These are phyloP conservation scores for Lithospermum erythrorhizon DNA, from an alignment of 257 asterid genomes.

Conservation along the genomic window DNA sequence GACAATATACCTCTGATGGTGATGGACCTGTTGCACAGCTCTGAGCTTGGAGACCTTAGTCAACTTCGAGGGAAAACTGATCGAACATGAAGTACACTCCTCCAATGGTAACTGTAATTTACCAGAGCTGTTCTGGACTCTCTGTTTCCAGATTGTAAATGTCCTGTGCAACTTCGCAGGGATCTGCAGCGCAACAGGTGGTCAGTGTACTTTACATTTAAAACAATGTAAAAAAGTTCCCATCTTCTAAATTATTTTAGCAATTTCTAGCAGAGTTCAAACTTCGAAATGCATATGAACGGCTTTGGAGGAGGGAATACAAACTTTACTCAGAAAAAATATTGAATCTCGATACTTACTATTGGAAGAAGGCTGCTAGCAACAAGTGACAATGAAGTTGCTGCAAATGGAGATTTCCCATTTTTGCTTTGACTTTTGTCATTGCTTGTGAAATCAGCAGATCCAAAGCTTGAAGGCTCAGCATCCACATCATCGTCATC, in stretches of 20 bases:
- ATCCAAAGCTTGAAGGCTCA: conserved; percentile 74
- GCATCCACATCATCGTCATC: conserved; percentile 34
- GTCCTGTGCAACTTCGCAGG: conserved; percentile 35
- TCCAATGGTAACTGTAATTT: no score
- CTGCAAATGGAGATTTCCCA: conserved; percentile 79
- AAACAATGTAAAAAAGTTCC: not conserved
- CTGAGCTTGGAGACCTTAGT: no score
- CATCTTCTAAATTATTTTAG: no score
- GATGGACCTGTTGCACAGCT: no score
- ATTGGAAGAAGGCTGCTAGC: conserved; percentile 33
- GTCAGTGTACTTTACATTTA: not conserved
- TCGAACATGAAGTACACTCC: no score
- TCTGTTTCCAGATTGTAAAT: no score
- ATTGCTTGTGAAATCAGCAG: conserved; percentile 24
- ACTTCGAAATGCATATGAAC: not conserved
- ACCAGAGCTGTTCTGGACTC: no score
- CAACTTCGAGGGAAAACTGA: no score
- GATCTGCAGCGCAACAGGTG: conserved; percentile 26
- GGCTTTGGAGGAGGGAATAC: no score
- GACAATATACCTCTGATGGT: no score
- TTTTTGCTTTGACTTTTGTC: conserved; percentile 31
- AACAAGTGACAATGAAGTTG: conserved; percentile 60
- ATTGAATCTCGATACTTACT: conserved; percentile 29
- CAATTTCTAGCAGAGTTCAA: not conserved
- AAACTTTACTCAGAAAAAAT: not conserved